phyloP scores from a whole-genome alignment of 2,329 filamentous ascomycete genomes.

The Fusarium dimerum region DNA sequence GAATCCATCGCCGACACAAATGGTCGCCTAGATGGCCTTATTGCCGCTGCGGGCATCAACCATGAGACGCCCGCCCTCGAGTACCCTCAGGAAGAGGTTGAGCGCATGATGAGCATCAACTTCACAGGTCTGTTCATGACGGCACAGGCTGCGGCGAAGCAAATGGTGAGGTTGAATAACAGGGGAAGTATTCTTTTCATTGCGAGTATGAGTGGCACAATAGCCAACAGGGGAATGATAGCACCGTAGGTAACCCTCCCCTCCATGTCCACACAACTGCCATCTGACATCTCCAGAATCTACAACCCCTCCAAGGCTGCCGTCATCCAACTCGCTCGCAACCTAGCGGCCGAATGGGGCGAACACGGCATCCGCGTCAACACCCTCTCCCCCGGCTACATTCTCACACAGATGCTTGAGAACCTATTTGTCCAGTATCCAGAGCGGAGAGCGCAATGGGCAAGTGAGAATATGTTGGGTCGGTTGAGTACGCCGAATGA shows the following conservation, averaged over 20 bases:
- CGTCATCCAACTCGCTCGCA: constrained; percentile 70
- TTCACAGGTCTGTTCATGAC: constrained; percentile 85
- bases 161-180: constrained; percentile 63
- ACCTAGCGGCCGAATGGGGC: constrained; percentile 74
- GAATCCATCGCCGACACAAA: constrained; percentile 68
- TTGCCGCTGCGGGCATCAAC: constrained; percentile 72
- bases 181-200: constrained; percentile 67
- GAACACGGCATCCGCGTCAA: constrained; percentile 74
- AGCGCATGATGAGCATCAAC: constrained; percentile 82
- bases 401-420: constrained; percentile 81
- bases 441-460: constrained; percentile 68
- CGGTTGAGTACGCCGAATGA: constrained; percentile 67
- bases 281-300: constrained; percentile 44
- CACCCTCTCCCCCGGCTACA: constrained; percentile 78
- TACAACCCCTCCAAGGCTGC: constrained; percentile 79
- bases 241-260: constrained; percentile 52
- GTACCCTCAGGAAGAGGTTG: constrained; percentile 72
- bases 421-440: constrained; percentile 75
- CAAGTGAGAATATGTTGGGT: constrained; percentile 82
- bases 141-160: constrained; percentile 81
- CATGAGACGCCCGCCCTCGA: constrained; percentile 83
- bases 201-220: constrained; percentile 68
- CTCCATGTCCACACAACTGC: no score
- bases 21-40: constrained; percentile 75
- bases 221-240: constrained; percentile 63